phyloP scores from a whole-genome alignment of 768 basidiomycete species.

The Boletus huronensis region DNA sequence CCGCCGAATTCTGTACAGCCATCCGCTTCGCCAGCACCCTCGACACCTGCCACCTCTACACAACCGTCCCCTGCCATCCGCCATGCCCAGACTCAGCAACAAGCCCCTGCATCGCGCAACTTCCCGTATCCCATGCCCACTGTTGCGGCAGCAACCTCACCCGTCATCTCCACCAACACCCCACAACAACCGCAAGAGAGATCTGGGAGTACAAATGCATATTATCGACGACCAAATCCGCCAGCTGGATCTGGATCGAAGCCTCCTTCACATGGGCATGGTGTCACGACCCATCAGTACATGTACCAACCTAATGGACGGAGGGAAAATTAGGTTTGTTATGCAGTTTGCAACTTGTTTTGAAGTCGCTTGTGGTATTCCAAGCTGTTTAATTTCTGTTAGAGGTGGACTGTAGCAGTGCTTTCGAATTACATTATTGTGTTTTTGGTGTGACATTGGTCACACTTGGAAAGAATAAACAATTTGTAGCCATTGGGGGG shows the following conservation, averaged over 20 bases:
- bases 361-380: conserved; percentile 3
- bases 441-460: conserved; percentile 18
- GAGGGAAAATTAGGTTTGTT: conserved; percentile 22
- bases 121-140: conserved; percentile 75
- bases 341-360: background rate
- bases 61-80: conserved; percentile 36
- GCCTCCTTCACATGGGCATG: conserved; percentile 19
- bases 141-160: conserved; percentile 58
- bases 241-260: conserved; percentile 23
- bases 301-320: conserved; percentile 47
- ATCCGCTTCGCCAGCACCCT: conserved; percentile 34
- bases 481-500: background rate
- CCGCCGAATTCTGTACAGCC: conserved; percentile 26
- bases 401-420: conserved; percentile 1
- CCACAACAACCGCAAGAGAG: conserved; percentile 37
- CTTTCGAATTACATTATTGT: conserved; percentile 16
- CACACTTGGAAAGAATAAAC: conserved; percentile 8
- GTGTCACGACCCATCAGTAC: conserved; percentile 38
- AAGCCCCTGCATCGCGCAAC: conserved; percentile 21
- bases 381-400: conserved; percentile 1
- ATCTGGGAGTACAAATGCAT: conserved; percentile 37
- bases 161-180: conserved; percentile 44
- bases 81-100: conserved; percentile 31
- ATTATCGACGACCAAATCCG: conserved; percentile 50
- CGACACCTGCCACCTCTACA: conserved; percentile 31